Evolutionary conservation across 495 filamentous ascomycete genomes (phyloP).

Genomic region (Daldinia concentrica): DNA sequence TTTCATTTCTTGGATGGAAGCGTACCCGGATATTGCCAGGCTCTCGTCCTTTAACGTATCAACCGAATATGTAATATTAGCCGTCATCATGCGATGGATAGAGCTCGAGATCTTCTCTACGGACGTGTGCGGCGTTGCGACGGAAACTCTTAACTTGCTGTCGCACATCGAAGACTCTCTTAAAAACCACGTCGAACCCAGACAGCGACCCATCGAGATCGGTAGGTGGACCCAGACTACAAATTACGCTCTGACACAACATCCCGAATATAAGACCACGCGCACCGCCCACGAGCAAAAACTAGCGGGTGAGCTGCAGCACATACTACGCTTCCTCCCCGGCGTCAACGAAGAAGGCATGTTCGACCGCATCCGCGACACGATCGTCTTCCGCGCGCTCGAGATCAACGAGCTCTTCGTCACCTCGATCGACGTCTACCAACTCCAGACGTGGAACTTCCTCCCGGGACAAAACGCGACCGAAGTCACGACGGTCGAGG

Average conservation of each 20-base stretch:
- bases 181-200: background rate
- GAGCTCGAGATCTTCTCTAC: background rate
- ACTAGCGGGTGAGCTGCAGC: background rate
- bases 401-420: background rate
- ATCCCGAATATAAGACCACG: background rate
- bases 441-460: background rate
- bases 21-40: constrained; percentile 3
- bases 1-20: background rate
- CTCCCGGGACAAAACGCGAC: background rate
- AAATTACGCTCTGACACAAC: background rate
- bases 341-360: background rate
- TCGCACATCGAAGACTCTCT: background rate
- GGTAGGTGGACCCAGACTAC: background rate
- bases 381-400: background rate
- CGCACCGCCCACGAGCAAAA: background rate
- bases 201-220: background rate
- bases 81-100: constrained; percentile 2
- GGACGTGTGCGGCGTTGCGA: background rate
- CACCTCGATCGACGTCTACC: background rate
- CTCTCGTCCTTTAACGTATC: background rate
- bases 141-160: background rate
- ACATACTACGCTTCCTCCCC: background rate
- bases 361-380: background rate
- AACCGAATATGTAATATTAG: background rate
- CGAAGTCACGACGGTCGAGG: no score